These are phyloP conservation scores for Paraphoma chrysanthemicola DNA, from an alignment of 2,329 filamentous ascomycete genomes.

Conservation along the genomic window DNA sequence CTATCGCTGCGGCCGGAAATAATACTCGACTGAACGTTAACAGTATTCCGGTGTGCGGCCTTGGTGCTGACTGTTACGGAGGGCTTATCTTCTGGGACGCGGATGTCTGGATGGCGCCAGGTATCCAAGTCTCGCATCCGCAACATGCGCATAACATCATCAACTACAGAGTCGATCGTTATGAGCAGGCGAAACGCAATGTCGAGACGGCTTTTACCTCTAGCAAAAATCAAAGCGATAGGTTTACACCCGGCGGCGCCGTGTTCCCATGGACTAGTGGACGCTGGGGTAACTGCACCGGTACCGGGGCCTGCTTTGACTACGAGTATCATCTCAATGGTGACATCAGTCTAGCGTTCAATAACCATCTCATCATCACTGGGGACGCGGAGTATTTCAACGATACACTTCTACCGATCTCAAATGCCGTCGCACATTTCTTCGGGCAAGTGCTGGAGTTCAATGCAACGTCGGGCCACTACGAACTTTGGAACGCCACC, in stretches of 20 bases:
- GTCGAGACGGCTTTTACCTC: constrained; percentile 62
- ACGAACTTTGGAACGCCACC: constrained; percentile 63
- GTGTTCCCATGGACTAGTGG: constrained; percentile 74
- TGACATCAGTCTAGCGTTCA: constrained; percentile 69
- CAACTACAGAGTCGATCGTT: constrained; percentile 67
- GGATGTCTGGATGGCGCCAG: constrained; percentile 73
- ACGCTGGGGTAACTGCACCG: constrained; percentile 72
- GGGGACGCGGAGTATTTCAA: constrained; percentile 65
- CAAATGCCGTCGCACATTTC: constrained; percentile 68
- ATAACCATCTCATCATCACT: constrained; percentile 67
- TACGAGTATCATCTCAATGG: constrained; percentile 77
- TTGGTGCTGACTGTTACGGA: constrained; percentile 72
- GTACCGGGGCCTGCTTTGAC: constrained; percentile 67
- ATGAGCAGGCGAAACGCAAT: constrained; percentile 67
- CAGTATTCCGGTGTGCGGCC: constrained; percentile 72
- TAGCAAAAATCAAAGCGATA: constrained; percentile 65
- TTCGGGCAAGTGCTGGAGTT: constrained; percentile 66
- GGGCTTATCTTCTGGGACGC: constrained; percentile 72
- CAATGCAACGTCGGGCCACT: constrained; percentile 56
- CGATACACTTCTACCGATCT: constrained; percentile 65
- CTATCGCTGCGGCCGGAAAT: constrained; percentile 56
- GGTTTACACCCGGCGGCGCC: constrained; percentile 65
- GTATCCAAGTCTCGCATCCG: constrained; percentile 69
- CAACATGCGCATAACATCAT: constrained; percentile 67
- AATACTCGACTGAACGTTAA: constrained; percentile 63